Conservation (phyloP, 176 grass and related monocot genomes). For the Canna indica region DNA sequence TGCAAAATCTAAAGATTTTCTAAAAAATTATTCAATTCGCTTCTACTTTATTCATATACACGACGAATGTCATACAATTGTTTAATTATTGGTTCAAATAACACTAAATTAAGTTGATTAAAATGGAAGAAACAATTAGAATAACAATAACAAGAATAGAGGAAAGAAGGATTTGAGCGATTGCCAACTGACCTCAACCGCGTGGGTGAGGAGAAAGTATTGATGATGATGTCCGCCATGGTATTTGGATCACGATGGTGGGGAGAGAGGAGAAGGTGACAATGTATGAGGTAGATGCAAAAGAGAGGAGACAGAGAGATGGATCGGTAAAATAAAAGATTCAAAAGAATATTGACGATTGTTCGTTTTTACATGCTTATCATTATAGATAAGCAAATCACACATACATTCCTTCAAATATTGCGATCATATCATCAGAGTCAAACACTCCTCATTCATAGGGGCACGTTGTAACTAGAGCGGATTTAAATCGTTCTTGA, state of each 20-base stretch:
- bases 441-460: no score
- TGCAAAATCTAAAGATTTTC: no score
- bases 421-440: no score
- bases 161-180: not conserved
- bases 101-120: not conserved
- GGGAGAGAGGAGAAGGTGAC: not conserved
- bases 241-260: not conserved
- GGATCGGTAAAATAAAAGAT: no score
- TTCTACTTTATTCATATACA: not conserved
- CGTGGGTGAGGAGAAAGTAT: slow-evolving; percentile 84
- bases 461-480: no score
- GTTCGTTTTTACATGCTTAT: no score
- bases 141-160: not conserved
- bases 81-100: not conserved
- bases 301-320: not conserved
- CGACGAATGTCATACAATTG: not conserved
- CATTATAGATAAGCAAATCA: no score
- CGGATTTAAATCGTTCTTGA: no score
- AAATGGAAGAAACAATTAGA: not conserved
- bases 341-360: no score
- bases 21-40: no score
- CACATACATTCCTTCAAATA: no score
- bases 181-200: slow-evolving; percentile 60
- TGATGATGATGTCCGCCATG: slow-evolving; percentile 63
- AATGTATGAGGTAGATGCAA: not conserved